phyloP scores from a whole-genome alignment of 371 early-diverging fungal genomes.

The Catenaria anguillulae region DNA sequence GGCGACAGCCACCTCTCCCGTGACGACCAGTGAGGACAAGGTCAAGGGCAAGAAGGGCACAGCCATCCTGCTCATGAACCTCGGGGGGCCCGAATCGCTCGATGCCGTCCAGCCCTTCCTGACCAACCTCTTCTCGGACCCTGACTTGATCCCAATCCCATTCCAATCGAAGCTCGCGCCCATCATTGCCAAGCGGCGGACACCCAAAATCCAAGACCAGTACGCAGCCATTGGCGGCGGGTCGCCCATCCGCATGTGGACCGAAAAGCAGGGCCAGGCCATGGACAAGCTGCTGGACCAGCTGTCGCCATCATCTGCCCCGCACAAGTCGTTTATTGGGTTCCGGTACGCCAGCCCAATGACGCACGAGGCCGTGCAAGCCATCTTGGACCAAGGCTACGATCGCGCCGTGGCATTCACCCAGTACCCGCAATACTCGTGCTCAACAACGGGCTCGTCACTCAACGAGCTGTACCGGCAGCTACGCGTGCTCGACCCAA shows the following conservation, averaged over 20 bases:
- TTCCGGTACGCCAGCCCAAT: conserved; percentile 82
- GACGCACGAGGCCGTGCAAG: conserved; percentile 50
- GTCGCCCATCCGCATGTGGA: conserved; percentile 83
- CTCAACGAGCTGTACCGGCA: conserved; percentile 71
- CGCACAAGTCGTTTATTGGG: conserved; percentile 81
- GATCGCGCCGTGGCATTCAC: conserved; percentile 76
- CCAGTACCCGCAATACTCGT: conserved; percentile 92
- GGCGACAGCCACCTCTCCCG: too few relatives aligned
- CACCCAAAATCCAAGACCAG: conserved; percentile 73
- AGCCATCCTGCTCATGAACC: conserved; percentile 74
- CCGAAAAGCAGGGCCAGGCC: conserved; percentile 62
- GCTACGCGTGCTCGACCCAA: conserved; percentile 42
- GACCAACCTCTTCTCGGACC: conserved; percentile 74
- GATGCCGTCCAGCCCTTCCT: conserved; percentile 71
- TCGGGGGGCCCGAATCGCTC: conserved; percentile 78
- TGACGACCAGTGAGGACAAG: too few relatives aligned
- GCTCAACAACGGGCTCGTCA: conserved; percentile 86
- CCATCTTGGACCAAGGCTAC: conserved; percentile 56
- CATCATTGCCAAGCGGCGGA: conserved; percentile 65
- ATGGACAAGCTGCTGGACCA: conserved; percentile 62
- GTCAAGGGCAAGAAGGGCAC: conserved; percentile 24
- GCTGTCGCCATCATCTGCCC: conserved; percentile 69
- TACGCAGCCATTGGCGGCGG: conserved; percentile 90
- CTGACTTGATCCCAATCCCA: conserved; percentile 82
- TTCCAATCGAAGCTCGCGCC: conserved; percentile 57